Percentiles rank a stretch among this genome's conserved stretches.
phyloP scores from a whole-genome alignment of 2,329 filamentous ascomycete species.

The Didymellaceae sp. region DNA sequence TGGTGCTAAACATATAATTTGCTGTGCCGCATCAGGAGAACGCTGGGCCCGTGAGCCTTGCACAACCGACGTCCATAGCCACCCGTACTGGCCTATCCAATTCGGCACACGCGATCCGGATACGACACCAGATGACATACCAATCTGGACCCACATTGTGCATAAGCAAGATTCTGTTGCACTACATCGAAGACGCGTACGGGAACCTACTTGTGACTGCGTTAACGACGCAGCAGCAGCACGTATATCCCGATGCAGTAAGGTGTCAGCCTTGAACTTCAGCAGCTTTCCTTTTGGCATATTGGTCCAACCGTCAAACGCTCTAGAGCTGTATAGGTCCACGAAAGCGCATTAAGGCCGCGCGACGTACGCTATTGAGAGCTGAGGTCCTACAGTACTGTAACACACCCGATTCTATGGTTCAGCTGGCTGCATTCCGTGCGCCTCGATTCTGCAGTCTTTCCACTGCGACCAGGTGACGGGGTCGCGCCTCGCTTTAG shows the following conservation, averaged over 20 bases:
- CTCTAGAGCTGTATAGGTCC: slow-evolving; percentile 7
- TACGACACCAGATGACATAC: background rate
- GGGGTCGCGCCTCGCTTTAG: slow-evolving; percentile 2
- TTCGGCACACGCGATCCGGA: slow-evolving; percentile 3
- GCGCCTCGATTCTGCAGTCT: slow-evolving; percentile 10
- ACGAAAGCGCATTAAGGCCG: background rate
- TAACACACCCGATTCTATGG: slow-evolving; percentile 4
- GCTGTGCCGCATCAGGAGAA: slow-evolving; percentile 4
- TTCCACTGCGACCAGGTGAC: slow-evolving; percentile 3
- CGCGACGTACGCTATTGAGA: background rate
- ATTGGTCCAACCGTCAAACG: slow-evolving; percentile 22
- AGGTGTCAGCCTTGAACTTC: slow-evolving; percentile 16
- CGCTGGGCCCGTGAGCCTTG: slow-evolving; percentile 12
- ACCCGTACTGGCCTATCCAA: slow-evolving; percentile 1
- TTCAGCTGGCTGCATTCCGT: slow-evolving; percentile 17
- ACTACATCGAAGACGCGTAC: slow-evolving; percentile 11
- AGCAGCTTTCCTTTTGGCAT: slow-evolving; percentile 18
- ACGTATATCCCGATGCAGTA: slow-evolving; percentile 9
- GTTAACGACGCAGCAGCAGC: slow-evolving; percentile 9
- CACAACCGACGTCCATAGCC: slow-evolving; percentile 6
- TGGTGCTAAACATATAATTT: background rate
- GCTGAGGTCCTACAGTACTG: slow-evolving; percentile 5
- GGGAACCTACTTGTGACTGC: slow-evolving; percentile 5
- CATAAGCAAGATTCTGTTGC: slow-evolving; percentile 14
- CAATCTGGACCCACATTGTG: background rate